Conservation (phyloP, 2,329 filamentous ascomycete genomes). For the Trichothecium sympodiale region DNA sequence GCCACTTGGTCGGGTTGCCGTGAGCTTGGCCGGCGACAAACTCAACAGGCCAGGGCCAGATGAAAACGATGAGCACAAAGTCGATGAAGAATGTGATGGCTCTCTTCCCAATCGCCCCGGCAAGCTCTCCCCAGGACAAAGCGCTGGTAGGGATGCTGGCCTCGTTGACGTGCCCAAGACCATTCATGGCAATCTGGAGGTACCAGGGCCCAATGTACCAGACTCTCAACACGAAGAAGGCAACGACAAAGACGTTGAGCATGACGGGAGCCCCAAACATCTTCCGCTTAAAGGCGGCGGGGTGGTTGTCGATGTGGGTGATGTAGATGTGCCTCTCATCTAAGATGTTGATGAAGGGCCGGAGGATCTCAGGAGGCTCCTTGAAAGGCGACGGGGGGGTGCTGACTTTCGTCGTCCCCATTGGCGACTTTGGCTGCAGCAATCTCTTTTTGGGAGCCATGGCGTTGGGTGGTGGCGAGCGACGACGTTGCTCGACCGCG, state of each 20-base stretch:
- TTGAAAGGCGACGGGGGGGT: conserved; percentile 58
- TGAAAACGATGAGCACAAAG: conserved; percentile 54
- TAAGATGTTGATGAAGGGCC: conserved; percentile 56
- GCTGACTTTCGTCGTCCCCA: conserved; percentile 4
- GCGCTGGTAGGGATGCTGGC: conserved; percentile 50
- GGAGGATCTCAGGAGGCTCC: conserved; percentile 48
- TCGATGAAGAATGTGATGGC: conserved; percentile 61
- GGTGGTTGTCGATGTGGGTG: conserved; percentile 67
- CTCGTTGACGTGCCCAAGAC: conserved; percentile 55
- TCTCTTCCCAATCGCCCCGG: conserved; percentile 46
- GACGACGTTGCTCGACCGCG: too few species aligned
- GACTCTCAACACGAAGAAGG: conserved; percentile 56
- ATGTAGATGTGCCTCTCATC: conserved; percentile 67
- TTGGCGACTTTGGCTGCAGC: background rate
- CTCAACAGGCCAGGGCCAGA: conserved; percentile 63
- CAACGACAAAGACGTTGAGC: conserved; percentile 60
- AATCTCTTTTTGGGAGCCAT: conserved; percentile 2
- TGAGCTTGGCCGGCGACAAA: conserved; percentile 52
- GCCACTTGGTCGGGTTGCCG: conserved; percentile 60
- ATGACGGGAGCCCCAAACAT: conserved; percentile 71
- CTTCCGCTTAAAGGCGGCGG: conserved; percentile 61
- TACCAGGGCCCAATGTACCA: conserved; percentile 65
- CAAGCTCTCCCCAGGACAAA: conserved; percentile 45
- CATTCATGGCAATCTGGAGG: conserved; percentile 49
- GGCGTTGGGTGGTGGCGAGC: background rate